phyloP scores from a whole-genome alignment of 129 eudicot genomes.

The Smallanthus sonchifolius region DNA sequence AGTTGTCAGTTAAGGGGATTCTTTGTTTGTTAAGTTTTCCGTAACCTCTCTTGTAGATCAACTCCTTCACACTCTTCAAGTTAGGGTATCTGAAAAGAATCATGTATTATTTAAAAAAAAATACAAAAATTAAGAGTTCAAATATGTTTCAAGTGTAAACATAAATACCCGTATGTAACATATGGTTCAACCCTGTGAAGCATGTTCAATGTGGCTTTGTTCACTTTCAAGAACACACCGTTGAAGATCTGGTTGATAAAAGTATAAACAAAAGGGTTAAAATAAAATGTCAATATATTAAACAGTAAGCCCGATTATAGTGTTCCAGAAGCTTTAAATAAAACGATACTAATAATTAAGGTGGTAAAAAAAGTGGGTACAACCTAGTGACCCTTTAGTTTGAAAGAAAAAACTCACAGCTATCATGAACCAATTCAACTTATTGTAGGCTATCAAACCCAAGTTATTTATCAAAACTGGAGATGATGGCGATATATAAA shows the following conservation, averaged over 20 bases:
- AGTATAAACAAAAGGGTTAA: not conserved
- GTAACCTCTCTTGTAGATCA: slow-evolving; percentile 69
- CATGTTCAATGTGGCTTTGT: slow-evolving; percentile 63
- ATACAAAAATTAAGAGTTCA: not conserved
- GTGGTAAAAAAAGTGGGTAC: too few species aligned
- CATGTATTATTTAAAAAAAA: not conserved
- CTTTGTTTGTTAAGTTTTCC: slow-evolving; percentile 66
- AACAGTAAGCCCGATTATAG: not conserved
- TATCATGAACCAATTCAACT: not conserved
- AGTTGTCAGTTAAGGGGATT: slow-evolving; percentile 54
- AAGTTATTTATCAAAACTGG: not conserved
- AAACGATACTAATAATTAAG: not conserved
- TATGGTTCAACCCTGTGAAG: slow-evolving; percentile 73
- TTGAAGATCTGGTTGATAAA: not conserved
- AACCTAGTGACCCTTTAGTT: not conserved
- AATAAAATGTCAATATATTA: not conserved
- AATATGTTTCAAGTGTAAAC: not conserved
- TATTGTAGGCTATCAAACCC: not conserved
- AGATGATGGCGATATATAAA: not conserved
- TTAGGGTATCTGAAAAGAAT: slow-evolving; percentile 48
- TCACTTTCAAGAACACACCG: slow-evolving; percentile 7
- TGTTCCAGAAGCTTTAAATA: not conserved
- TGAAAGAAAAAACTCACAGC: not conserved
- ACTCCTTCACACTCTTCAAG: slow-evolving; percentile 58
- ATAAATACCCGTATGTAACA: slow-evolving; percentile 56